phyloP scores from a whole-genome alignment of 2,329 filamentous ascomycete species.

The Monosporascus sp. region DNA sequence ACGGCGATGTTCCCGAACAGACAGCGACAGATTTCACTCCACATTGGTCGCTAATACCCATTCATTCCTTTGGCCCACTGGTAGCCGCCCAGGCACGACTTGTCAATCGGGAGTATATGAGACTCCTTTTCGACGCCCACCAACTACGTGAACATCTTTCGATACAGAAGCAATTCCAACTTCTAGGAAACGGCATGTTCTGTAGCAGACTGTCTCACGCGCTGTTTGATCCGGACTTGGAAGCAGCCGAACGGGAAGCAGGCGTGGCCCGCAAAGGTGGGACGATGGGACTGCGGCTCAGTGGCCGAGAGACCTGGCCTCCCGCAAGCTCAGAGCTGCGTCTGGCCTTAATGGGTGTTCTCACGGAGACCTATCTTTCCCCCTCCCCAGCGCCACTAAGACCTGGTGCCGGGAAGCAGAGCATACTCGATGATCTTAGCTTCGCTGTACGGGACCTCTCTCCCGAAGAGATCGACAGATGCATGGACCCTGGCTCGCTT shows the following conservation, averaged over 20 bases:
- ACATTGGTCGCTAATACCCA: constrained; percentile 56
- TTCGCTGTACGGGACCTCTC: constrained; percentile 82
- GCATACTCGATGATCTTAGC: constrained; percentile 64
- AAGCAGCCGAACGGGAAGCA: constrained; percentile 67
- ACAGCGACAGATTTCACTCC: constrained; percentile 34
- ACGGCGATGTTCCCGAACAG: constrained; percentile 10
- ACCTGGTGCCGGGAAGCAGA: constrained; percentile 25
- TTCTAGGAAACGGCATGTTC: constrained; percentile 82
- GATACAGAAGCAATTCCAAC: constrained; percentile 73
- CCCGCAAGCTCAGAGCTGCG: constrained; percentile 91
- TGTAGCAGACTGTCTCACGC: constrained; percentile 73
- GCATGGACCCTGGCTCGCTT: constrained; percentile 76
- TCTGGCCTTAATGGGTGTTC: constrained; percentile 78
- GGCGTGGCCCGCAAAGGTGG: constrained; percentile 65
- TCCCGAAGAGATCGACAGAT: constrained; percentile 71
- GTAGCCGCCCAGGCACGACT: constrained; percentile 69
- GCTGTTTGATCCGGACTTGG: constrained; percentile 78
- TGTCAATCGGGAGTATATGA: constrained; percentile 71
- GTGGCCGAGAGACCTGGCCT: constrained; percentile 81
- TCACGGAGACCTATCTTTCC: constrained; percentile 65
- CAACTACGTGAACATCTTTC: constrained; percentile 66
- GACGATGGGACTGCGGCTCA: constrained; percentile 76
- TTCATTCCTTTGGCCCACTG: constrained; percentile 71
- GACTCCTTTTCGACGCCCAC: constrained; percentile 70
- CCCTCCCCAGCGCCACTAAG: constrained; percentile 17